Evolutionary conservation across 2,329 filamentous ascomycete genomes (phyloP).

Genomic region (Alternaria metachromatica): DNA sequence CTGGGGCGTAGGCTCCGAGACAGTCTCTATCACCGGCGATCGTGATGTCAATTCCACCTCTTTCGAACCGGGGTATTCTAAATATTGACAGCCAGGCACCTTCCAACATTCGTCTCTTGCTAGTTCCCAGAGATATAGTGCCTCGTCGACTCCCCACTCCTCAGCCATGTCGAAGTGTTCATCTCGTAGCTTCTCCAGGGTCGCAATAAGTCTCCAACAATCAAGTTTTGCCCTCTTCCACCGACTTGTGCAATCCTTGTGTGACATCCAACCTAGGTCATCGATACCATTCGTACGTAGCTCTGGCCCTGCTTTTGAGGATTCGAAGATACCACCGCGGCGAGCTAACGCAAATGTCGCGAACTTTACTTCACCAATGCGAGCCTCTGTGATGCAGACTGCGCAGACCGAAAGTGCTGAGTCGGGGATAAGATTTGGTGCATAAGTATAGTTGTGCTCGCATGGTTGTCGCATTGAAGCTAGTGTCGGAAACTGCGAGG

Average conservation of each 20-base stretch:
- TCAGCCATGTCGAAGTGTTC: neutral
- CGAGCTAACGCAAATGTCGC: slow-evolving; percentile 5
- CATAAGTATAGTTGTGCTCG: neutral
- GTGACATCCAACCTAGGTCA: neutral
- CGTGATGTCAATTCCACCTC: neutral
- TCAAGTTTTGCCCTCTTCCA: slow-evolving; percentile 11
- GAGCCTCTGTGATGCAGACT: slow-evolving; percentile 7
- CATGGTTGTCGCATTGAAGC: neutral
- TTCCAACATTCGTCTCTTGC: slow-evolving; percentile 6
- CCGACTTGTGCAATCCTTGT: neutral
- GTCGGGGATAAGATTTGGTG: neutral
- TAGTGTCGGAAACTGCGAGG: neutral
- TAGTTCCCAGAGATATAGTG: slow-evolving; percentile 10
- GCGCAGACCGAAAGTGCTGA: slow-evolving; percentile 3
- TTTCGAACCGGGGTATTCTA: neutral
- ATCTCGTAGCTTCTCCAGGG: slow-evolving; percentile 8
- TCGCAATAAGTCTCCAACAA: slow-evolving; percentile 3
- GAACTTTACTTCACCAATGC: slow-evolving; percentile 12
- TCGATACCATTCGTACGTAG: neutral
- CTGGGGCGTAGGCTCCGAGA: neutral
- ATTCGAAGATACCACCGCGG: slow-evolving; percentile 21
- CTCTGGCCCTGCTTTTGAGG: neutral
- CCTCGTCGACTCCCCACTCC: slow-evolving; percentile 6
- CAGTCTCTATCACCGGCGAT: neutral
- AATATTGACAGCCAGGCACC: slow-evolving; percentile 5